Base-by-base conservation (phyloP, 2,329 filamentous ascomycete species). In the Scedosporium boydii region DNA sequence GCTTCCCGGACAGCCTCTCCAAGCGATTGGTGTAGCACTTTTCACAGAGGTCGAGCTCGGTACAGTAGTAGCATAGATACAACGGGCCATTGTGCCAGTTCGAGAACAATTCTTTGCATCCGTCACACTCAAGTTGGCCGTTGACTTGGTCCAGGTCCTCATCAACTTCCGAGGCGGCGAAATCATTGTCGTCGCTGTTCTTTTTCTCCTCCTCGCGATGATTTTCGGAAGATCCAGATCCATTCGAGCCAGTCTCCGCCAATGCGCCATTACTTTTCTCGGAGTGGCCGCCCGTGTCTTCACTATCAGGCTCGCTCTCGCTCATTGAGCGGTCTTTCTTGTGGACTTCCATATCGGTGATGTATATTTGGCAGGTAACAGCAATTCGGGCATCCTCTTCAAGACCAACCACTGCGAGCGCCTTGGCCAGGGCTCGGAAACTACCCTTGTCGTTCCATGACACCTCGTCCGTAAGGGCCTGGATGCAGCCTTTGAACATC, bases 51-150 rank as follows among this genome's bases (percentile, higher is more conserved):
- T 58, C 53, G 16, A 53, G 10, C 38, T 51, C 51, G 6, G 60
- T 21, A 55, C 60, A 62, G 41, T 58, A 62, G 41, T 34, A 46
- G 60, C 60, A 62, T 3, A 62, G 21, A 38, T 62, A 58, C 6
- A 58, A 4, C 14, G 60, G 18, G n/a, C 46, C 38, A 16, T 3
- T n/a, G 9, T 29, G 4, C 60, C 60, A 58, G 53, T 58, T n/a
- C 2, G 10, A 3, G 53, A 38, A 23, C 14, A n/a, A 10, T 6
- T 21, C 16, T 53, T 26, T 7, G 29, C 60, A 62, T 14, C 51
- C 55, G 34, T 46, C 23, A 53, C 60, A 62, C 34, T 3, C 6
- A 18, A 48, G 23, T 4, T 4, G 4, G 27, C 18, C 53, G 34
- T 26, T 23, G 34, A 5, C 26, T 53, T 23, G 3, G 51, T 21